Conservation (phyloP, 2,329 filamentous ascomycete genomes). For the Coniochaeta pulveracea region DNA sequence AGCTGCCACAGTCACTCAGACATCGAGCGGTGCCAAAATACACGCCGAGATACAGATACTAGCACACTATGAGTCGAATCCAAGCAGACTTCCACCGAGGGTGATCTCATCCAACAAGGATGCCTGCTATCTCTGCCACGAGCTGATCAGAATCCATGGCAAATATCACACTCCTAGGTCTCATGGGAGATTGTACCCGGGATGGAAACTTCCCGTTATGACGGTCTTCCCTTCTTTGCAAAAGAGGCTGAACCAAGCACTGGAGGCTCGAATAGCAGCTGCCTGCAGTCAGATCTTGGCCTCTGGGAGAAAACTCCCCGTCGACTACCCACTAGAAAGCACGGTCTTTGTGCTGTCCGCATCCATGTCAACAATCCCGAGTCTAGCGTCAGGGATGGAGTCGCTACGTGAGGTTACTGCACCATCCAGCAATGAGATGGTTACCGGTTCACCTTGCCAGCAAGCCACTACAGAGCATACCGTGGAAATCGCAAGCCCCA, state of each 20-base stretch:
- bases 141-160: conserved; percentile 29
- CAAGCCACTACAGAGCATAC: too few relatives aligned
- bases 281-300: neutral
- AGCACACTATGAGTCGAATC: conserved; percentile 25
- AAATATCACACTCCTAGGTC: conserved; percentile 26
- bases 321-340: neutral
- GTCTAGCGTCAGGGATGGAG: too few relatives aligned
- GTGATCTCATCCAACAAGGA: conserved; percentile 36
- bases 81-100: conserved; percentile 19
- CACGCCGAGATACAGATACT: conserved; percentile 40
- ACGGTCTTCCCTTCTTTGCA: neutral
- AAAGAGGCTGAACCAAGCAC: neutral
- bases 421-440: too few relatives aligned
- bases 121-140: conserved; percentile 38
- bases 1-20: neutral
- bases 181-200: conserved; percentile 31
- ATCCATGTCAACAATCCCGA: neutral
- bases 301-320: neutral
- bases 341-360: neutral
- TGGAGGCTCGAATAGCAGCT: neutral
- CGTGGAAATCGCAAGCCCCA: too few relatives aligned
- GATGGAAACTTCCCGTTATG: conserved; percentile 28
- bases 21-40: conserved; percentile 20
- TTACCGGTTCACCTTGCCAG: too few relatives aligned
- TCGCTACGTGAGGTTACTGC: too few relatives aligned